Conservation (phyloP, 371 early-diverging fungal genomes). For the Haplosporangium sp. region DNA sequence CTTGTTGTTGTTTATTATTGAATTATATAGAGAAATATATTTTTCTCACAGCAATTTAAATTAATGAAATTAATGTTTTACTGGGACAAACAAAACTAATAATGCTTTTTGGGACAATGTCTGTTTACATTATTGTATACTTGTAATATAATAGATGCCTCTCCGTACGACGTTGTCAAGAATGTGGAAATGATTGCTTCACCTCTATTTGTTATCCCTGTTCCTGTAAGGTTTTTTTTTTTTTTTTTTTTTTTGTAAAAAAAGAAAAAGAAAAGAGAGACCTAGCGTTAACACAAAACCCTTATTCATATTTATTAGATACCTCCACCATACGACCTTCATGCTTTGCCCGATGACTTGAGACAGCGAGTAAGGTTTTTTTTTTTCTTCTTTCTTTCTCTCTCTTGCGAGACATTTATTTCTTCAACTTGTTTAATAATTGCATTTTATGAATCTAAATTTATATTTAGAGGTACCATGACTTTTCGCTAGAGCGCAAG, state of each 20-base stretch:
- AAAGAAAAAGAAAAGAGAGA: not conserved
- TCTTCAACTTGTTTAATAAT: not conserved
- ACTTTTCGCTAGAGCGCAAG: constrained; percentile 46
- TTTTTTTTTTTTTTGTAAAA: not conserved
- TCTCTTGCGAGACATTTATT: not conserved
- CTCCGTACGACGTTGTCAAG: constrained; percentile 52
- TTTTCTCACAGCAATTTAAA: no score
- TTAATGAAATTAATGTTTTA: no score
- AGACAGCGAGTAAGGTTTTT: constrained; percentile 20
- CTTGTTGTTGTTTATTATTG: not conserved
- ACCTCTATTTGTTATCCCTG: constrained; percentile 42
- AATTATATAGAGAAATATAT: no score
- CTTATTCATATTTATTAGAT: constrained; percentile 17
- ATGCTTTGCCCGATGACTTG: constrained; percentile 38
- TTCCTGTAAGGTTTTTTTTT: constrained; percentile 17
- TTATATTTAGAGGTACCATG: constrained; percentile 29
- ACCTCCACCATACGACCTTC: constrained; percentile 45
- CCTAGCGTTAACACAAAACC: constrained; percentile 1
- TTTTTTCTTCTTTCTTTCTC: no score
- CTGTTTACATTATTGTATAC: not conserved
- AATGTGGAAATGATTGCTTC: constrained; percentile 51
- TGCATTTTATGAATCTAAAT: not conserved
- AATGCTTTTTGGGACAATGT: not conserved
- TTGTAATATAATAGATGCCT: constrained; percentile 33
- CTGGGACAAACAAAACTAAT: no score